Evolutionary conservation across 192 early-diverging fungal species (phyloP), one percentile per base, ranked within the genome.

Genomic region (Backusella circina): DNA sequence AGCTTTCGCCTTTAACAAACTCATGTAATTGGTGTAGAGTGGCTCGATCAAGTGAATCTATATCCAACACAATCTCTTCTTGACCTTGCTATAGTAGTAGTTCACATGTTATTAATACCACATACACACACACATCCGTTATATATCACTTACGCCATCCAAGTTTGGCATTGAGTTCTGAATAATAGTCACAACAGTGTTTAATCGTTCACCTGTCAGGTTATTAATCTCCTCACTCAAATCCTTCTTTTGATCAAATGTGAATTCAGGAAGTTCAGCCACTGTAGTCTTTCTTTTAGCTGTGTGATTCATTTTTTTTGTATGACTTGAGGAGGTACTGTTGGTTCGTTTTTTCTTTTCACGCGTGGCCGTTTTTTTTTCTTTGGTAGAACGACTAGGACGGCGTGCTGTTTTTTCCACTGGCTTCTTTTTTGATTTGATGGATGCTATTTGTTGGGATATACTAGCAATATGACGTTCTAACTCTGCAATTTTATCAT

Each of bases 51-150:
- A 98, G 84, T 0, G 93, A 86, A 73, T 97, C 96, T 83, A 99
- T 97, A 74, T 99, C 97, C 75, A 99, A 86, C 79, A 98, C 96
- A 72, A 98, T 95, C 81, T 98, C 97, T 41, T 94, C 93, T 72
- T 93, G 89, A 5, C 85, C 88, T n/a, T 84, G 83, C 15, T 86
- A 50, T 65, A 38, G 16, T 4, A 41, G 10, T 10, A 37, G n/a
- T n/a, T n/a, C 36, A 10, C 2, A 10, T 7, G 23, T 33, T n/a
- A 21, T 26, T 16, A 65, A 16, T 6, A 38, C 50, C 12, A 73
- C 9, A 47, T 30, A 72, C 44, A 12, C 16, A 10, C 4, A 38
- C n/a, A 35, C 18, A 32, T 18, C 15, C 10, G 30, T 41, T 38
- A 30, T 44, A 2, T 4, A 61, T 15, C 76, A 84, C 89, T 71